Percentiles rank a stretch among this genome's conserved stretches.
These are phyloP conservation scores for Uncinocarpus reesii DNA, from an alignment of 2,329 filamentous ascomycete genomes.

Conservation along the genomic window DNA sequence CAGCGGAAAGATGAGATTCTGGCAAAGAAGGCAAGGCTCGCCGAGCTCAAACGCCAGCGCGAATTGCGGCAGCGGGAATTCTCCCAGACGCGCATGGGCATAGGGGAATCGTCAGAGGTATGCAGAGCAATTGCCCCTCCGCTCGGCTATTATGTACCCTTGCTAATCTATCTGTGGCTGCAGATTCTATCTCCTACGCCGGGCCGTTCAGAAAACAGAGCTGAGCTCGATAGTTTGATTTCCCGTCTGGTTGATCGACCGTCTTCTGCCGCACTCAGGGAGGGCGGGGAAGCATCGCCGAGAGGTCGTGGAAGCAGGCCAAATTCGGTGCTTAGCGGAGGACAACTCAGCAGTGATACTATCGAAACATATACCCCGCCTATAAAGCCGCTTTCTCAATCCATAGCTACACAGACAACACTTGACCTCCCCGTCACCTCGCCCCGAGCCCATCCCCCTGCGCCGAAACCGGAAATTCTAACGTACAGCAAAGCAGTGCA, in stretches of 20 bases:
- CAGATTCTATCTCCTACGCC: constrained; percentile 47
- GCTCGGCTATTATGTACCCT: background rate
- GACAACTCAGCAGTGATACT: constrained; percentile 66
- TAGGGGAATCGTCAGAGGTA: constrained; percentile 63
- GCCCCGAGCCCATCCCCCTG: constrained; percentile 49
- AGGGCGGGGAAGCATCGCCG: constrained; percentile 36
- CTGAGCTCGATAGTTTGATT: constrained; percentile 75
- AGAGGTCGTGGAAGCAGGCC: constrained; percentile 57
- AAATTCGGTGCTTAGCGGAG: constrained; percentile 73
- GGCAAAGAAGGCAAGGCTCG: constrained; percentile 93
- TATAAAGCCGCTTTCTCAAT: constrained; percentile 34
- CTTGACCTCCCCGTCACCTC: constrained; percentile 72
- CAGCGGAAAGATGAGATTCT: constrained; percentile 90
- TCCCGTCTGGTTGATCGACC: constrained; percentile 70
- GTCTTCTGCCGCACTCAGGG: constrained; percentile 55
- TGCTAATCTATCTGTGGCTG: background rate
- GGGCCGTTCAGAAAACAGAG: constrained; percentile 53
- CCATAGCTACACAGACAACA: constrained; percentile 50
- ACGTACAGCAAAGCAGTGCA: constrained; percentile 97
- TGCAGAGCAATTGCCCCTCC: constrained; percentile 18
- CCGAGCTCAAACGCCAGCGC: constrained; percentile 86
- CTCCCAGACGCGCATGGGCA: constrained; percentile 56
- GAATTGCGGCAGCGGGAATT: constrained; percentile 72
- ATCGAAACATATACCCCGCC: constrained; percentile 31
- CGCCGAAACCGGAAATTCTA: constrained; percentile 60